Conservation (phyloP, 768 basidiomycete species). For the Lyophyllum semitale region DNA sequence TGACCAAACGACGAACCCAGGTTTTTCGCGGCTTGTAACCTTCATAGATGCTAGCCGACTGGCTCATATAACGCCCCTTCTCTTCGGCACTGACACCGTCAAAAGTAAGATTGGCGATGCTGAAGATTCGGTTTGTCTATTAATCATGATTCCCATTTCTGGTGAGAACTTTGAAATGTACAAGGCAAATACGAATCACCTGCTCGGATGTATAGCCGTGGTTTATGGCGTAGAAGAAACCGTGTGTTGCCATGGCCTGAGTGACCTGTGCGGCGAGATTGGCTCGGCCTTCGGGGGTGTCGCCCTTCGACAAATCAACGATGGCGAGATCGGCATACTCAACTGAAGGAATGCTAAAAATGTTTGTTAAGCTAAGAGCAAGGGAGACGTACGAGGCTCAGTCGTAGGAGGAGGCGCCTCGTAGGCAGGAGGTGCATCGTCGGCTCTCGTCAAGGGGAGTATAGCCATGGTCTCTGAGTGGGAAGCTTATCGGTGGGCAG, state of each 20-base stretch:
- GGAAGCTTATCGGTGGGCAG: not conserved
- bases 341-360: constrained; percentile 15
- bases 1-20: constrained; percentile 11
- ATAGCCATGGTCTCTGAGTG: not conserved
- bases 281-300: constrained; percentile 36
- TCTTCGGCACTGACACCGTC: constrained; percentile 36
- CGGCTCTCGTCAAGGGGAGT: not conserved
- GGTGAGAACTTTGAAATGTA: not conserved
- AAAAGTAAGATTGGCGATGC: constrained; percentile 45
- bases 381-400: constrained; percentile 2
- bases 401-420: constrained; percentile 14
- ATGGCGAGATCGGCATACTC: constrained; percentile 50
- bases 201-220: constrained; percentile 45
- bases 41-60: constrained; percentile 41
- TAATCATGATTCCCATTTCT: not conserved
- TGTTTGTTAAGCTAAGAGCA: not conserved
- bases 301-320: constrained; percentile 47
- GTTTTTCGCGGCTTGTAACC: constrained; percentile 27
- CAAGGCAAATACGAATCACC: constrained; percentile 22
- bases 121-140: constrained; percentile 42
- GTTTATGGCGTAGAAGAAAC: constrained; percentile 51
- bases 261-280: constrained; percentile 39
- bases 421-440: constrained; percentile 1
- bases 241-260: constrained; percentile 42
- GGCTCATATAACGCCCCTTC: constrained; percentile 36